A percentile compares a stretch with the other conserved stretches of the same genome.
phyloP scores from a whole-genome alignment of 495 filamentous ascomycete genomes.

The Xylaria intraflava region DNA sequence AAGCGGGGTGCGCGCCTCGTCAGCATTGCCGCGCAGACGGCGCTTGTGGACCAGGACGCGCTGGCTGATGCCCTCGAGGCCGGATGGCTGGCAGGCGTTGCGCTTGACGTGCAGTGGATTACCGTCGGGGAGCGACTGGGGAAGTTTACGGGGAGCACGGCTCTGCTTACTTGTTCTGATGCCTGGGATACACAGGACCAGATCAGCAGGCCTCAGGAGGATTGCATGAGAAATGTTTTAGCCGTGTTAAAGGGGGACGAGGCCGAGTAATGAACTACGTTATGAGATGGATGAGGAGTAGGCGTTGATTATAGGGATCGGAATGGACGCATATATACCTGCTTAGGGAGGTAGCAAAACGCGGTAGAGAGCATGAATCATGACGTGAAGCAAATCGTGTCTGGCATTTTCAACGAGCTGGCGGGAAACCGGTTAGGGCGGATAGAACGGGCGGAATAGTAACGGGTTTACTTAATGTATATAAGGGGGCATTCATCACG shows the following conservation, averaged over 20 bases:
- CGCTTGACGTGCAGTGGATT: constrained; percentile 68
- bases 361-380: too few relatives aligned
- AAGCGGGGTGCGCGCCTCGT: constrained; percentile 56
- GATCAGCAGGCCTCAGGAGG: constrained; percentile 63
- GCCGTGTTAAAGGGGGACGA: constrained; percentile 47
- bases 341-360: too few relatives aligned
- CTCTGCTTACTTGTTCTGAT: constrained; percentile 63
- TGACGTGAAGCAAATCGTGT: too few relatives aligned
- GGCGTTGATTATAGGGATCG: too few relatives aligned
- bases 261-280: too few relatives aligned
- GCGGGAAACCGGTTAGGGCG: too few relatives aligned
- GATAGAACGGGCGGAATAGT: too few relatives aligned
- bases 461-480: too few relatives aligned
- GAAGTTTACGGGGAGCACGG: constrained; percentile 37
- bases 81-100: constrained; percentile 47
- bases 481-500: too few relatives aligned
- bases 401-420: too few relatives aligned
- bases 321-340: too few relatives aligned
- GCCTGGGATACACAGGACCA: constrained; percentile 67
- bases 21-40: constrained; percentile 68
- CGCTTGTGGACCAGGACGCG: constrained; percentile 63
- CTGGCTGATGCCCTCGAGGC: constrained; percentile 56
- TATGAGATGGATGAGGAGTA: too few relatives aligned
- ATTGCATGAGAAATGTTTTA: constrained; percentile 67
- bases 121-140: constrained; percentile 41